Evolutionary conservation across 108 stramenopile species (phyloP).

Genomic region (Nitzschia sp.): DNA sequence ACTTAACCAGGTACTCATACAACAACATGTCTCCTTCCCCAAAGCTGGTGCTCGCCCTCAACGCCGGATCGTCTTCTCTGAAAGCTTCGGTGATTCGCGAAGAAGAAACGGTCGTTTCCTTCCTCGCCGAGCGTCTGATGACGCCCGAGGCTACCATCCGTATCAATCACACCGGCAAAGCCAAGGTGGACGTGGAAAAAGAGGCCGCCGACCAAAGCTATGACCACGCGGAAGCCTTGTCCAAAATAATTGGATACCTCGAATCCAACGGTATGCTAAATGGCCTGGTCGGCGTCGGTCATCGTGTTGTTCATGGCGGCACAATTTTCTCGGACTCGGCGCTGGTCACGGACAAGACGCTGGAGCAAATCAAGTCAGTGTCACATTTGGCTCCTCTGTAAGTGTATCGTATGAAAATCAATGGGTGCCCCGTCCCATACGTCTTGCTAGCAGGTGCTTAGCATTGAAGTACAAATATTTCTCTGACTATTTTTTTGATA

Average conservation of each 20-base stretch:
- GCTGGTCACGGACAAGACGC: slow-evolving; percentile 5
- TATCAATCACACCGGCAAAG: slow-evolving; percentile 6
- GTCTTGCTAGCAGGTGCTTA: too few relatives aligned
- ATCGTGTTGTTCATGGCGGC: slow-evolving; percentile 60
- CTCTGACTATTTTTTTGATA: background rate
- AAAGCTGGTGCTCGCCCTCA: slow-evolving; percentile 22
- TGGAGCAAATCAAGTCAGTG: slow-evolving; percentile 23
- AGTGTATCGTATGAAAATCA: background rate
- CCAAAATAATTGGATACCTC: slow-evolving; percentile 20
- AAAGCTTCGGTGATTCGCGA: slow-evolving; percentile 29
- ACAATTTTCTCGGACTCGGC: slow-evolving; percentile 22
- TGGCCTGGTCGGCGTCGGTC: slow-evolving; percentile 40
- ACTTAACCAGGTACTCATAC: too few relatives aligned
- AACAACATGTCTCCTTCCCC: background rate
- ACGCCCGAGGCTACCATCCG: slow-evolving; percentile 15
- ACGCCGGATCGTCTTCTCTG: slow-evolving; percentile 40
- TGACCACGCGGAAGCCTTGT: slow-evolving; percentile 18
- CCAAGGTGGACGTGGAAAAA: background rate
- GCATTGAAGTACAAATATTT: background rate
- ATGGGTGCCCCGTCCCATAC: background rate
- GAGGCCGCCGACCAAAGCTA: background rate
- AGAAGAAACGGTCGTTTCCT: slow-evolving; percentile 8
- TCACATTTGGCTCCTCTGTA: slow-evolving; percentile 39
- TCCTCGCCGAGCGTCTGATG: slow-evolving; percentile 26
- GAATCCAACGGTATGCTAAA: slow-evolving; percentile 15